A percentile compares a stretch with the other conserved stretches of the same genome.
Conservation (phyloP, 2,329 filamentous ascomycete genomes). For the Alternaria triticimaculans region DNA sequence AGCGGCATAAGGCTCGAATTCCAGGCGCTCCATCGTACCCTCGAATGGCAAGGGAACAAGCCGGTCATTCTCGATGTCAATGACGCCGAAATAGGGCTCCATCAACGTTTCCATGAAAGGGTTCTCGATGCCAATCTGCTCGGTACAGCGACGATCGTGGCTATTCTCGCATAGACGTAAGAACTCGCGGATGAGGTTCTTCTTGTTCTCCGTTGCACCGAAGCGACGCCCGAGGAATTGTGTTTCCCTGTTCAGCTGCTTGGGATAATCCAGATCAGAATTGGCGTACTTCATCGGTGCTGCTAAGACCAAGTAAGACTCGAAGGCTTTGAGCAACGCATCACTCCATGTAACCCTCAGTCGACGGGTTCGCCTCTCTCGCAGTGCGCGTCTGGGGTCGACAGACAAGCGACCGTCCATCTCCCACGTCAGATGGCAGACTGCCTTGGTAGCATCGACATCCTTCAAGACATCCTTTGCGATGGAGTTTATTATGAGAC, state of each 20-base stretch:
- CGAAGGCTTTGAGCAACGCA: not conserved
- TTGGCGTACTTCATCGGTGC: not conserved
- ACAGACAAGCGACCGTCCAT: not conserved
- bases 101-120: not conserved
- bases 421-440: not conserved
- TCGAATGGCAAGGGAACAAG: not conserved
- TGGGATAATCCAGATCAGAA: not conserved
- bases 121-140: not conserved
- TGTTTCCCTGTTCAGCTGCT: not conserved
- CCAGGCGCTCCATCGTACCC: not conserved
- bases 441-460: not conserved
- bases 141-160: not conserved
- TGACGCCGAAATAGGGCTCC: not conserved
- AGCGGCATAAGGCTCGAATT: not conserved
- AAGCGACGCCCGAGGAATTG: not conserved
- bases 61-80: not conserved
- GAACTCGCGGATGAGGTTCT: not conserved
- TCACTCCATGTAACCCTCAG: not conserved
- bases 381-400: not conserved
- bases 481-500: not conserved
- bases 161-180: rapidly evolving
- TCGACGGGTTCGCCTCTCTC: not conserved
- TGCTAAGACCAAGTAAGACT: not conserved
- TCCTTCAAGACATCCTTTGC: not conserved
- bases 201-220: not conserved